phyloP scores from a whole-genome alignment of 1,284 basidiomycete species.

The Inonotus obliquus region DNA sequence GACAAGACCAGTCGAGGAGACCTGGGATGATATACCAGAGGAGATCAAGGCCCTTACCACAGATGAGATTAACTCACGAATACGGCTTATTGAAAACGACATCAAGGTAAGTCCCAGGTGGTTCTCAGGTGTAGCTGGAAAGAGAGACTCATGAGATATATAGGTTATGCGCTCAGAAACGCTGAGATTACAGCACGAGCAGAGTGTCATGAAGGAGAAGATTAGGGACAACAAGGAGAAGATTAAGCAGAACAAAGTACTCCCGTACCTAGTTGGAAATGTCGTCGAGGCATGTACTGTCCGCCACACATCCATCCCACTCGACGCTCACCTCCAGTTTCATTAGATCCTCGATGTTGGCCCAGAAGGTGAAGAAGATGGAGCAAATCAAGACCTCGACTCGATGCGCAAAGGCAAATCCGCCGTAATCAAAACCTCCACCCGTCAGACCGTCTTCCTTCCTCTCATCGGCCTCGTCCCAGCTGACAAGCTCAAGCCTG shows the following conservation, averaged over 20 bases:
- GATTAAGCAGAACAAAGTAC: conserved; percentile 99
- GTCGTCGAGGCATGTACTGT: conserved; percentile 78
- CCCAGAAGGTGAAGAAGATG: conserved; percentile 89
- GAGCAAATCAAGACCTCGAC: conserved; percentile 90
- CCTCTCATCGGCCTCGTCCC: conserved; percentile 97
- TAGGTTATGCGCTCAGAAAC: conserved; percentile 96
- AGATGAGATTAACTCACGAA: conserved; percentile 84
- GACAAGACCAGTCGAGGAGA: conserved; percentile 39
- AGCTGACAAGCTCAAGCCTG: conserved; percentile 82
- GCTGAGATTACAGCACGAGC: conserved; percentile 88
- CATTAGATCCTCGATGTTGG: conserved; percentile 89
- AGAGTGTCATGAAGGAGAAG: conserved; percentile 95
- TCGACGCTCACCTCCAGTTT: conserved; percentile 16
- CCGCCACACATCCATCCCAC: background rate
- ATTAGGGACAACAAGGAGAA: conserved; percentile 98
- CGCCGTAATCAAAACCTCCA: conserved; percentile 98
- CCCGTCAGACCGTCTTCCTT: conserved; percentile 96
- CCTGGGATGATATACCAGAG: conserved; percentile 79
- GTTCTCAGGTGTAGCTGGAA: background rate
- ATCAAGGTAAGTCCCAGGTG: conserved; percentile 60
- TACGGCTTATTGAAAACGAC: conserved; percentile 90
- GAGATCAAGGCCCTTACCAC: conserved; percentile 70
- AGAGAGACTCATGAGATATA: background rate
- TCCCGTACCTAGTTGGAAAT: conserved; percentile 97
- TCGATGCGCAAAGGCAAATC: conserved; percentile 95